Percentiles rank a stretch among this genome's conserved stretches.
Conservation (phyloP, 306 rosid species). For the Echinosophora koreensis region DNA sequence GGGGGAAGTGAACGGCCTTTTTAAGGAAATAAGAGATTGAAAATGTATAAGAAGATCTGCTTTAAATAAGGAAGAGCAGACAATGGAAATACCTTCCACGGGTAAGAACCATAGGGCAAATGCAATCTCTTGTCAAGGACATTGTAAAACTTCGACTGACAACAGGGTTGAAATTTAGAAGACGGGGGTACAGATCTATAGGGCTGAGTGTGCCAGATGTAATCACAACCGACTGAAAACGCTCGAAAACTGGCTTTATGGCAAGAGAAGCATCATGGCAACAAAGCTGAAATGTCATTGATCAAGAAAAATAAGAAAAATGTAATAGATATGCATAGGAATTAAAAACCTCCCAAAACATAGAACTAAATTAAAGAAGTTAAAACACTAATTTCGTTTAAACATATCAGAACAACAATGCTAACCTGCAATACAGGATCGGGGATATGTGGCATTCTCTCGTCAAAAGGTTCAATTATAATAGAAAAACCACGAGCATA, state of each 20-base stretch:
- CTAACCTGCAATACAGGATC: slow-evolving; percentile 96
- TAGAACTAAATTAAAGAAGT: slow-evolving; percentile 31
- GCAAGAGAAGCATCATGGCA: slow-evolving; percentile 99
- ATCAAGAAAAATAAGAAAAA: slow-evolving; percentile 34
- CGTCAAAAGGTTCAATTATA: slow-evolving; percentile 93
- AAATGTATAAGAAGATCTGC: slow-evolving; percentile 12
- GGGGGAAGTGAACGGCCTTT: not conserved
- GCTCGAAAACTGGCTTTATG: slow-evolving; percentile 92
- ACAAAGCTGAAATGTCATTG: slow-evolving; percentile 75
- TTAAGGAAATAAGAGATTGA: slow-evolving; percentile 28
- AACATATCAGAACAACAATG: slow-evolving; percentile 29
- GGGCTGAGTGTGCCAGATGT: slow-evolving; percentile 98
- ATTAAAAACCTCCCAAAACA: slow-evolving; percentile 6
- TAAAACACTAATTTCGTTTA: slow-evolving; percentile 1
- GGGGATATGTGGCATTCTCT: slow-evolving; percentile 99
- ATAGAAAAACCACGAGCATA: slow-evolving; percentile 92
- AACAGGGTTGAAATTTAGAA: slow-evolving; percentile 92
- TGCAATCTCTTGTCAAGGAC: slow-evolving; percentile 97
- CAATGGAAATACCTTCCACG: slow-evolving; percentile 82
- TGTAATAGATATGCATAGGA: slow-evolving; percentile 15
- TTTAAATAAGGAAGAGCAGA: slow-evolving; percentile 20
- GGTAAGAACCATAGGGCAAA: slow-evolving; percentile 99
- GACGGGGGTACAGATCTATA: slow-evolving; percentile 91
- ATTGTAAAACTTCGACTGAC: slow-evolving; percentile 97
- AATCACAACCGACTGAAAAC: slow-evolving; percentile 94